A percentile compares a stretch with the other conserved stretches of the same genome.
Conservation (phyloP, 2,329 filamentous ascomycete genomes). For the Arachnomyces sp. region DNA sequence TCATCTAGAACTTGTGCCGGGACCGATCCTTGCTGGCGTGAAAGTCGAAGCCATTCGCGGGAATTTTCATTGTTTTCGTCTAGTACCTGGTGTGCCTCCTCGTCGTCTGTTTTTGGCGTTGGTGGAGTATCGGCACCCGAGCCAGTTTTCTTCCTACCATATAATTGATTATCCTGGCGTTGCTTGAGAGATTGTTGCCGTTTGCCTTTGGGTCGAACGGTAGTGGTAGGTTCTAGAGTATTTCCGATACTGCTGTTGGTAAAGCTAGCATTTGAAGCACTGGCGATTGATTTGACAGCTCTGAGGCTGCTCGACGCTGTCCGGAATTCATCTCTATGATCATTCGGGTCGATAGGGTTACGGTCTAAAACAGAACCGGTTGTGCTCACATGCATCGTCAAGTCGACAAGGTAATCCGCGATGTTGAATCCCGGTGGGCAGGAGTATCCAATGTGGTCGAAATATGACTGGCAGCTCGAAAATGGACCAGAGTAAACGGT, state of each 20-base stretch:
- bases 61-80: slow-evolving; percentile 42
- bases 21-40: slow-evolving; percentile 45
- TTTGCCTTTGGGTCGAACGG: slow-evolving; percentile 56
- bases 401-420: slow-evolving; percentile 91
- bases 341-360: slow-evolving; percentile 52
- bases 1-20: slow-evolving; percentile 62
- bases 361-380: slow-evolving; percentile 48
- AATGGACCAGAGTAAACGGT: slow-evolving; percentile 93
- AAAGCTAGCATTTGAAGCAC: slow-evolving; percentile 66
- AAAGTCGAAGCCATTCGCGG: slow-evolving; percentile 54
- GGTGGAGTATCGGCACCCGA: slow-evolving; percentile 44
- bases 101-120: slow-evolving; percentile 57
- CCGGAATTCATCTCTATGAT: slow-evolving; percentile 51
- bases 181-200: slow-evolving; percentile 73
- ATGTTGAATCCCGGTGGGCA: slow-evolving; percentile 98
- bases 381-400: slow-evolving; percentile 87
- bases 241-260: slow-evolving; percentile 54
- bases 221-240: slow-evolving; percentile 49
- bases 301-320: slow-evolving; percentile 78
- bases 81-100: slow-evolving; percentile 46
- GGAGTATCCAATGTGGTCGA: slow-evolving; percentile 81
- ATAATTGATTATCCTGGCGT: slow-evolving; percentile 84
- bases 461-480: slow-evolving; percentile 79
- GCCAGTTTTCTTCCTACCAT: slow-evolving; percentile 64
- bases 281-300: slow-evolving; percentile 84